A percentile compares a stretch with the other conserved stretches of the same genome.
Conservation (phyloP, 2,329 filamentous ascomycete genomes). For the Zalaria sp. region DNA sequence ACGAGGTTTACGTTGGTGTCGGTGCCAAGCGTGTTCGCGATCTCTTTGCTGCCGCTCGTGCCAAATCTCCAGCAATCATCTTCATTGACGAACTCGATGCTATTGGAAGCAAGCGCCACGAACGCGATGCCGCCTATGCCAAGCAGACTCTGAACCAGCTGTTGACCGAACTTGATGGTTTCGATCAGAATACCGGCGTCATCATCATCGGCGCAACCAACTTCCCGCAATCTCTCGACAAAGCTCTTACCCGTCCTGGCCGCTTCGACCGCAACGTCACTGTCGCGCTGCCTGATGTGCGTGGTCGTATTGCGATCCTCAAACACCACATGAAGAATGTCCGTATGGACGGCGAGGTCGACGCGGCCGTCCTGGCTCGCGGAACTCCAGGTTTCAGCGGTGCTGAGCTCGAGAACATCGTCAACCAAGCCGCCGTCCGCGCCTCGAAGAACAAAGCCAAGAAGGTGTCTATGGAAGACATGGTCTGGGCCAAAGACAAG, state of each 20-base stretch:
- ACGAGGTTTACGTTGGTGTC: conserved; percentile 95
- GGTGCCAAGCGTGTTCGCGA: conserved; percentile 93
- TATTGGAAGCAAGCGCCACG: conserved; percentile 86
- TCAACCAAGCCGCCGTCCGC: conserved; percentile 89
- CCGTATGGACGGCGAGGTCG: conserved; percentile 65
- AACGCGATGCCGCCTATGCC: conserved; percentile 83
- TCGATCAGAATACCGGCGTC: conserved; percentile 85
- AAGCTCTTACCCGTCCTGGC: conserved; percentile 83
- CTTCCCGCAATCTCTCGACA: conserved; percentile 86
- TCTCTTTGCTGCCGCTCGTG: conserved; percentile 68
- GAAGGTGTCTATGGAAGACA: conserved; percentile 62
- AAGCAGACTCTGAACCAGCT: conserved; percentile 97
- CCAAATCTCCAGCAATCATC: conserved; percentile 81
- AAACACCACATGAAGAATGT: conserved; percentile 91
- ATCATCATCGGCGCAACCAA: conserved; percentile 96
- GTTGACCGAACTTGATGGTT: conserved; percentile 91
- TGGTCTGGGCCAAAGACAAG: conserved; percentile 97
- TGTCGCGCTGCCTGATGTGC: conserved; percentile 82
- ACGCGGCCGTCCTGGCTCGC: conserved; percentile 69
- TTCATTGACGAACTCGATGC: conserved; percentile 93
- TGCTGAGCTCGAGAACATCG: conserved; percentile 89
- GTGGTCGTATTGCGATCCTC: conserved; percentile 82
- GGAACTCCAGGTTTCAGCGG: conserved; percentile 87
- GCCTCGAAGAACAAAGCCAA: conserved; percentile 76
- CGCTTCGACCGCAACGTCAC: conserved; percentile 89